Percentiles rank a stretch among this genome's conserved stretches.
Evolutionary conservation across 2,329 filamentous ascomycete species (phyloP).

Genomic region (Epichloe coenophiala): DNA sequence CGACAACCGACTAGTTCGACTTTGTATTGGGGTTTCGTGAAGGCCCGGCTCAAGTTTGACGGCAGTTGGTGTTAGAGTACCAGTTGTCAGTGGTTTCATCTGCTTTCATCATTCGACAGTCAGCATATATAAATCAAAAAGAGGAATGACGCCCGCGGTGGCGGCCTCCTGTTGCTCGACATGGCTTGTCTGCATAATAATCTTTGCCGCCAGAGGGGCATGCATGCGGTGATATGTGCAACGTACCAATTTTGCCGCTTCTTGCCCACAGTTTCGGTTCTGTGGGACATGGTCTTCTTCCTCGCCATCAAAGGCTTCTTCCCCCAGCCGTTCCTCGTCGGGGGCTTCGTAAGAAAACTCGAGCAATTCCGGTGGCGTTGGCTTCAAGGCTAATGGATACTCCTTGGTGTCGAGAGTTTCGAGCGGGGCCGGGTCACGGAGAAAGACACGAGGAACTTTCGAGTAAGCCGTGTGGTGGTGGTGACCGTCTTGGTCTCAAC

Average conservation of each 20-base stretch:
- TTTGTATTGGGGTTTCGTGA: constrained; percentile 14
- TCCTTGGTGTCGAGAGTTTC: constrained; percentile 70
- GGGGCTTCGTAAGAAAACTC: constrained; percentile 61
- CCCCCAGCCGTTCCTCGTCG: constrained; percentile 8
- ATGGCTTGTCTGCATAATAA: not conserved
- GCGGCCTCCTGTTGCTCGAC: not conserved
- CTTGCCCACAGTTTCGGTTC: not conserved
- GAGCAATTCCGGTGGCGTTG: constrained; percentile 67
- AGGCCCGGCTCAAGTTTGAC: constrained; percentile 13
- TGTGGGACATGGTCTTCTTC: constrained; percentile 9
- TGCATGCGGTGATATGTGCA: not conserved
- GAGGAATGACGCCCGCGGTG: not conserved
- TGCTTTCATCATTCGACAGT: constrained; percentile 3
- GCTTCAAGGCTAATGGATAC: constrained; percentile 73
- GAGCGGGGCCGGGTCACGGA: constrained; percentile 59
- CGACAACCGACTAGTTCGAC: constrained; percentile 16
- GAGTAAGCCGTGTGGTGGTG: constrained; percentile 82
- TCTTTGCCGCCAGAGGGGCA: not conserved
- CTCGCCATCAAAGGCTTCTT: constrained; percentile 15
- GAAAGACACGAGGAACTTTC: constrained; percentile 67
- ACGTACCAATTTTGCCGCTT: constrained; percentile 11
- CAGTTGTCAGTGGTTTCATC: constrained; percentile 10
- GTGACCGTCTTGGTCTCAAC: constrained; percentile 64
- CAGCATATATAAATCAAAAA: not conserved
- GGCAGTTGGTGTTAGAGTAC: constrained; percentile 13